Percentiles rank a stretch among this genome's conserved stretches.
Evolutionary conservation across 1,139 yeast genomes (phyloP).

Genomic region (Saccharomycopsis hybrid): DNA sequence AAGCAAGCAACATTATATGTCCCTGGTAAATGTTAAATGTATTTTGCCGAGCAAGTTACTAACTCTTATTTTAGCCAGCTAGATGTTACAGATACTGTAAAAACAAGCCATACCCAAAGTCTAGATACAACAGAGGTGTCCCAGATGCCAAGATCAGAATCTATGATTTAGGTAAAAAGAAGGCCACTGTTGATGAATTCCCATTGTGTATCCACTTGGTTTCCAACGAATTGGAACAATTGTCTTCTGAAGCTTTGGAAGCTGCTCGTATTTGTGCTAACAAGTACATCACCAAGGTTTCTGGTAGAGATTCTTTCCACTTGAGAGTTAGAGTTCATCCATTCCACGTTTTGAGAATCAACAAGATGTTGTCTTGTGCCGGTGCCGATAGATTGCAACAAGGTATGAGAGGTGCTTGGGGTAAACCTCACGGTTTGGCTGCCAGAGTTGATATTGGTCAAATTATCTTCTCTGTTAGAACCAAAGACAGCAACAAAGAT

Average conservation of each 20-base stretch:
- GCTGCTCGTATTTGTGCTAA: constrained; percentile 99
- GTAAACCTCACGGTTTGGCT: constrained; percentile 99
- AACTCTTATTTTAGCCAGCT: constrained; percentile 62
- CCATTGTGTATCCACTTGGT: constrained; percentile 99
- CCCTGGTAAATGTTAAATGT: no score
- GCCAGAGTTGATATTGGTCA: constrained; percentile 99
- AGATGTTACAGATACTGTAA: constrained; percentile 99
- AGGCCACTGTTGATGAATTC: constrained; percentile 99
- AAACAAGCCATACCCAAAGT: constrained; percentile 99
- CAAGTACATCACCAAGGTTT: constrained; percentile 95
- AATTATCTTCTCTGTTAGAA: constrained; percentile 96
- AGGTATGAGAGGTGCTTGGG: constrained; percentile 99
- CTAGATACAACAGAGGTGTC: constrained; percentile 99
- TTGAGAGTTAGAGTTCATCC: constrained; percentile 99
- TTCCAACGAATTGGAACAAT: constrained; percentile 98
- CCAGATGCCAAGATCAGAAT: constrained; percentile 99
- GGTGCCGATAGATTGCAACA: constrained; percentile 99
- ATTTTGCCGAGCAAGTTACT: no score
- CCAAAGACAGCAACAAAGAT: constrained; percentile 96
- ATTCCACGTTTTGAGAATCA: constrained; percentile 99
- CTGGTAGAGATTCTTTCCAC: constrained; percentile 99
- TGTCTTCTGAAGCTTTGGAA: constrained; percentile 99
- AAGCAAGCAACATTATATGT: no score
- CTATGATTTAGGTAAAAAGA: constrained; percentile 99
- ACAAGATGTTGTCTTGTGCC: constrained; percentile 99